A percentile compares a stretch with the other conserved stretches of the same genome.
Evolutionary conservation across 2,329 filamentous ascomycete species (phyloP).

Genomic region (Ceratocystis smalleyi): DNA sequence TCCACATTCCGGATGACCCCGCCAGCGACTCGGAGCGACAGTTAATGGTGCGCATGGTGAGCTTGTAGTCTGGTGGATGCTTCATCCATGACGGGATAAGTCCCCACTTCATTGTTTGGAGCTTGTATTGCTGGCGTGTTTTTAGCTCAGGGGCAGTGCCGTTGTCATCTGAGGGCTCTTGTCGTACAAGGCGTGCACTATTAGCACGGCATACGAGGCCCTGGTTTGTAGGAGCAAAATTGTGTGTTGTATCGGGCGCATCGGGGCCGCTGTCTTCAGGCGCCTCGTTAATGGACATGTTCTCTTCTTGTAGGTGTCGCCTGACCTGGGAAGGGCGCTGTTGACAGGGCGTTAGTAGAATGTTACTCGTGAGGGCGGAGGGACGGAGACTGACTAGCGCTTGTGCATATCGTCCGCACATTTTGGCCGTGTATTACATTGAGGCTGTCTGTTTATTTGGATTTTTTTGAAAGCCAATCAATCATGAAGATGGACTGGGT

Average conservation of each 20-base stretch:
- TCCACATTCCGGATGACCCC: conserved; percentile 73
- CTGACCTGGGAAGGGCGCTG: conserved; percentile 66
- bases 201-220: conserved; percentile 69
- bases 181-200: background rate
- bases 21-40: conserved; percentile 78
- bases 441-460: too few relatives aligned
- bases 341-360: conserved; percentile 3
- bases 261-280: conserved; percentile 52
- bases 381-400: conserved; percentile 22
- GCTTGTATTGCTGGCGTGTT: conserved; percentile 47
- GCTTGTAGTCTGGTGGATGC: conserved; percentile 59
- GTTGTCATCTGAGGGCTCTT: conserved; percentile 36
- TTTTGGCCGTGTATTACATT: conserved; percentile 15
- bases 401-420: conserved; percentile 28
- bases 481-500: background rate
- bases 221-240: conserved; percentile 77
- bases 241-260: conserved; percentile 60
- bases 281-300: conserved; percentile 56
- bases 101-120: conserved; percentile 94
- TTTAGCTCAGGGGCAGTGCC: background rate
- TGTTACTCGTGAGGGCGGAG: conserved; percentile 21
- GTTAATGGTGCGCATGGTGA: conserved; percentile 80
- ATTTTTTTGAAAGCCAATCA: too few relatives aligned
- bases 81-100: conserved; percentile 90
- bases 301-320: conserved; percentile 53